Evolutionary conservation across 1,284 basidiomycete species (phyloP).

Genomic region (Omphalotus olearius): DNA sequence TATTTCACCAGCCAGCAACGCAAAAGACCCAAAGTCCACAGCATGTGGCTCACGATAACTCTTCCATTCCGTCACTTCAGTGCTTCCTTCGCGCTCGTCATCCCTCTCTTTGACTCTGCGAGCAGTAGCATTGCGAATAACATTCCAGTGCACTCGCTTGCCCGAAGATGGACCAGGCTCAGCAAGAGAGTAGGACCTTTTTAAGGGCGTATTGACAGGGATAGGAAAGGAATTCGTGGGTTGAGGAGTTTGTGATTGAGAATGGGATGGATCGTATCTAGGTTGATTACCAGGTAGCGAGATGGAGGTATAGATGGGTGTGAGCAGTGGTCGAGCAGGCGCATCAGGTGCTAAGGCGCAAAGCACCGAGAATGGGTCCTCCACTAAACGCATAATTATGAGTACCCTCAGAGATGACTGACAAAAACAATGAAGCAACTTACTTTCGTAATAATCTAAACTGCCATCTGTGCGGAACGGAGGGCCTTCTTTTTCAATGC

Average conservation of each 20-base stretch:
- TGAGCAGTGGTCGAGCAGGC: slow-evolving; percentile 46
- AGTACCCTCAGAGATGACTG: slow-evolving; percentile 9
- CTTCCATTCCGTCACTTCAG: slow-evolving; percentile 36
- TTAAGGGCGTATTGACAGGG: slow-evolving; percentile 26
- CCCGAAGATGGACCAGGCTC: slow-evolving; percentile 17
- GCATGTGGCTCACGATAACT: slow-evolving; percentile 46
- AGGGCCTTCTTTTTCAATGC: slow-evolving; percentile 68
- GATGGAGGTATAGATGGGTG: slow-evolving; percentile 41
- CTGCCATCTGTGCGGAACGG: slow-evolving; percentile 66
- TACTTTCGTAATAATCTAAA: slow-evolving; percentile 68
- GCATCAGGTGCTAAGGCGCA: slow-evolving; percentile 59
- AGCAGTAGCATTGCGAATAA: slow-evolving; percentile 32
- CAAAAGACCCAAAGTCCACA: slow-evolving; percentile 59
- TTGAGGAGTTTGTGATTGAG: slow-evolving; percentile 24
- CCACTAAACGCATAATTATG: slow-evolving; percentile 43
- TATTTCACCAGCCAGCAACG: slow-evolving; percentile 42
- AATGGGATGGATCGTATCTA: neutral
- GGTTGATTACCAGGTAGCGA: slow-evolving; percentile 15
- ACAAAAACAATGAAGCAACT: slow-evolving; percentile 21
- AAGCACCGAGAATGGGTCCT: slow-evolving; percentile 69
- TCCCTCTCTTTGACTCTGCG: slow-evolving; percentile 54
- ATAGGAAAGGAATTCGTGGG: slow-evolving; percentile 15
- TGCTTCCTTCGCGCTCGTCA: slow-evolving; percentile 34
- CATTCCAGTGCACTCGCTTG: slow-evolving; percentile 37
- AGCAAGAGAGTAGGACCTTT: slow-evolving; percentile 6